These are phyloP conservation scores for Plectosphaerella plurivora DNA, from an alignment of 2,329 filamentous ascomycete species.

Conservation along the genomic window DNA sequence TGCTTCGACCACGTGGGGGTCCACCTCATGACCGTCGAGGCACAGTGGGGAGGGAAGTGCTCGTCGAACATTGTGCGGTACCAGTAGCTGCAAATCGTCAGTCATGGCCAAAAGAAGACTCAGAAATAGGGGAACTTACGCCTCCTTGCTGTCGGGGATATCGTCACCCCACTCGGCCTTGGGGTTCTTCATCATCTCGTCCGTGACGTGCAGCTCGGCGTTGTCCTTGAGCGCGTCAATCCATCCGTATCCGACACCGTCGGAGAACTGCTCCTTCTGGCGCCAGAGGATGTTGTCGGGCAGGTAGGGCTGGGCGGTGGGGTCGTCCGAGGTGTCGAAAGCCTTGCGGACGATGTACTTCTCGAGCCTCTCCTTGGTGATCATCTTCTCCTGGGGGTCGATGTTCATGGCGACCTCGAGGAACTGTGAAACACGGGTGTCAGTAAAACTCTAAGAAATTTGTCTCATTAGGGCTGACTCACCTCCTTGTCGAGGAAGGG, in stretches of 20 bases:
- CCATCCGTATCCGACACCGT: conserved; percentile 98
- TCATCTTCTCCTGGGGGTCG: conserved; percentile 93
- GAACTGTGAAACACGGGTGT: conserved; percentile 52
- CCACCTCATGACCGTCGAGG: conserved; percentile 92
- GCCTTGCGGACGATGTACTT: conserved; percentile 98
- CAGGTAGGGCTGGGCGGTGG: conserved; percentile 78
- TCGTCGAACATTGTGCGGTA: conserved; percentile 98
- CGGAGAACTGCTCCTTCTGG: conserved; percentile 99
- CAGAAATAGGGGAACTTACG: conserved; percentile 47
- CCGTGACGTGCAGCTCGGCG: conserved; percentile 82
- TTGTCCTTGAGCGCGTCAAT: conserved; percentile 96
- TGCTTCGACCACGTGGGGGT: conserved; percentile 96
- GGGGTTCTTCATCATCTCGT: conserved; percentile 98
- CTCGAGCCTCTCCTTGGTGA: conserved; percentile 82
- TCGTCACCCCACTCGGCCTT: conserved; percentile 94
- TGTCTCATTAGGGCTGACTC: conserved; percentile 15
- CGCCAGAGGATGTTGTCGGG: conserved; percentile 94
- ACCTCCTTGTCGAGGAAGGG: conserved; percentile 94
- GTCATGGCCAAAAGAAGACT: conserved; percentile 3
- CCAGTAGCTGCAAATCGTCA: conserved; percentile 66
- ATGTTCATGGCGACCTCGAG: conserved; percentile 90
- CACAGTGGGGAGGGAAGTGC: conserved; percentile 91
- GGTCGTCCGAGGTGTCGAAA: conserved; percentile 89
- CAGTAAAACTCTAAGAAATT: not conserved
- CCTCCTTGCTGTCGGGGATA: conserved; percentile 94